Evolutionary conservation across 495 filamentous ascomycete genomes (phyloP).

Genomic region (Letharia lupina): DNA sequence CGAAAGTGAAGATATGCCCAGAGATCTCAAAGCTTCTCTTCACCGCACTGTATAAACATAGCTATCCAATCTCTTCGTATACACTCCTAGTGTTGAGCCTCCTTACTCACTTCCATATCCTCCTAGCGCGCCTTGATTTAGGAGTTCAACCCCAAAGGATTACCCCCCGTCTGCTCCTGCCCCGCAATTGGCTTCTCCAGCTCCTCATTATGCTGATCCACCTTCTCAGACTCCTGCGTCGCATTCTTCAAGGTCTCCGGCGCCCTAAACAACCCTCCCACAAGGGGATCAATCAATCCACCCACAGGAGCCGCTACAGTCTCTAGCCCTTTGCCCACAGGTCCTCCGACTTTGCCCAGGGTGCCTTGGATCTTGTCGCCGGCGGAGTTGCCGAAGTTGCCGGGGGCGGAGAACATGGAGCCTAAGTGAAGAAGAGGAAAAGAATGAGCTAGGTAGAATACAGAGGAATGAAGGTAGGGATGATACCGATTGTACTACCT

Average conservation of each 20-base stretch:
- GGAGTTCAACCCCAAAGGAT: conserved; percentile 28
- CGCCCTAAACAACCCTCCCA: conserved; percentile 23
- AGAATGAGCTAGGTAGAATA: neutral
- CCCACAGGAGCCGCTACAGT: conserved; percentile 22
- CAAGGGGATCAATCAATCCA: conserved; percentile 23
- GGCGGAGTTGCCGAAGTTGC: conserved; percentile 20
- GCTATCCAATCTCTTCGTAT: neutral
- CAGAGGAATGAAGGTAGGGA: neutral
- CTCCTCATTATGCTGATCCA: conserved; percentile 16
- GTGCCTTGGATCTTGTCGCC: conserved; percentile 21
- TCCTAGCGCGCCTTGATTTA: conserved; percentile 11
- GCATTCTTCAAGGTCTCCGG: conserved; percentile 18
- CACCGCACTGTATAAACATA: neutral
- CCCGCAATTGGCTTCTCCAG: conserved; percentile 20
- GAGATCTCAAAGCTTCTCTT: neutral
- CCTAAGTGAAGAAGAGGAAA: neutral
- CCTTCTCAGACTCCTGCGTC: conserved; percentile 12
- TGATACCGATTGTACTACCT: neutral
- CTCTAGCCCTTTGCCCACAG: conserved; percentile 26
- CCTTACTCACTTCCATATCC: neutral
- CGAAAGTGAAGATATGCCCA: neutral
- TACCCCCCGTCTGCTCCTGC: conserved; percentile 25
- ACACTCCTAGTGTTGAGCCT: neutral
- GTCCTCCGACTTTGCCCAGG: conserved; percentile 25
- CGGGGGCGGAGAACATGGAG: conserved; percentile 11